Evolutionary conservation across 345 rosid genomes (phyloP).

Genomic region (Rhodamnia rubescens): DNA sequence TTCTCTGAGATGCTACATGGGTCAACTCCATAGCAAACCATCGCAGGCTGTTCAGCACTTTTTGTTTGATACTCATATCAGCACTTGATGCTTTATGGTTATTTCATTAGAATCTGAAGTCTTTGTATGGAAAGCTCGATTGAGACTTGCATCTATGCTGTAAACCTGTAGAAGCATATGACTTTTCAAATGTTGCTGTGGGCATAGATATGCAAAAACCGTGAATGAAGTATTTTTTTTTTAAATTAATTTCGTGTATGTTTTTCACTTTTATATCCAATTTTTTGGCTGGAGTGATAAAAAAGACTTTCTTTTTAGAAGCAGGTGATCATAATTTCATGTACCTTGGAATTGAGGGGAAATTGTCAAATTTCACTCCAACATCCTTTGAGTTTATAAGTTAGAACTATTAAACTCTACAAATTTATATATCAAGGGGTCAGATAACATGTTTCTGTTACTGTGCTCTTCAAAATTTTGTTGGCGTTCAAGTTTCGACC

Average conservation of each 20-base stretch:
- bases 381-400: background rate
- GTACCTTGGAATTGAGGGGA: background rate
- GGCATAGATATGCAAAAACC: background rate
- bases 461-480: background rate
- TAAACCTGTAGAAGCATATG: background rate
- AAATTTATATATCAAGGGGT: background rate
- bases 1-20: background rate
- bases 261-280: background rate
- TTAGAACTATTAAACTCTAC: background rate
- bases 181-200: background rate
- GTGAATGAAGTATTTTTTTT: background rate
- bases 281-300: background rate
- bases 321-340: background rate
- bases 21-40: background rate
- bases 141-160: background rate
- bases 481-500: background rate
- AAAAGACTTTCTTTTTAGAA: background rate
- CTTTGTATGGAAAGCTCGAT: background rate
- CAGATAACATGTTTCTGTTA: background rate
- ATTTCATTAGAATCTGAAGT: background rate
- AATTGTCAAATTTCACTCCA: background rate
- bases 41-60: background rate
- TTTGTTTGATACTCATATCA: background rate
- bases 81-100: background rate
- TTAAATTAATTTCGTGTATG: background rate